Conservation (phyloP, 306 rosid species). For the Neltuma alba region DNA sequence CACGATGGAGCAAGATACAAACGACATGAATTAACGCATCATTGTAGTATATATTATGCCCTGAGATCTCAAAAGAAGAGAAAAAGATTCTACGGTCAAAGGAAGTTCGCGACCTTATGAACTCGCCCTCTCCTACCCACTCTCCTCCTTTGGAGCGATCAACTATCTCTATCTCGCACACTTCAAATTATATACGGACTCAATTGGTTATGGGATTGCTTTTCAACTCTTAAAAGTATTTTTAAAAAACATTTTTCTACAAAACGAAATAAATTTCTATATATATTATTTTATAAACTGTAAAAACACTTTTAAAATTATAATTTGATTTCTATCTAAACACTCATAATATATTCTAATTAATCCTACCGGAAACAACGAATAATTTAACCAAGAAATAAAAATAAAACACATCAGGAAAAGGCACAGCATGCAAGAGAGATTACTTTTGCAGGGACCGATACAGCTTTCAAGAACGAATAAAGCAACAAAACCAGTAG, state of each 20-base stretch:
- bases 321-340: no score
- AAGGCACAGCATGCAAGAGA: conserved; percentile 36
- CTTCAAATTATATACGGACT: conserved; percentile 34
- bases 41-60: neutral
- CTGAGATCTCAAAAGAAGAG: conserved; percentile 1
- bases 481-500: conserved; percentile 52
- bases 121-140: neutral
- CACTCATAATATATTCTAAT: conserved; percentile 28
- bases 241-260: no score
- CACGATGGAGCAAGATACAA: conserved; percentile 22
- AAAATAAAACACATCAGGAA: neutral
- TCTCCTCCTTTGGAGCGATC: neutral
- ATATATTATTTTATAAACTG: no score
- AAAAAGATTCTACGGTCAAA: conserved; percentile 28
- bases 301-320: no score
- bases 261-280: no score
- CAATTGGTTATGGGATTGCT: neutral
- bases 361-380: conserved; percentile 30
- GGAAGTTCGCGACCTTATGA: conserved; percentile 11
- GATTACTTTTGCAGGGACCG: conserved; percentile 60
- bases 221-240: no score
- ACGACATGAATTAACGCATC: neutral
- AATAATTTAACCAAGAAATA: conserved; percentile 25
- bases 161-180: neutral
- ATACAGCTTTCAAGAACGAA: conserved; percentile 54